Evolutionary conservation across 495 filamentous ascomycete genomes (phyloP).

Genomic region (Lichenothelia convexa): DNA sequence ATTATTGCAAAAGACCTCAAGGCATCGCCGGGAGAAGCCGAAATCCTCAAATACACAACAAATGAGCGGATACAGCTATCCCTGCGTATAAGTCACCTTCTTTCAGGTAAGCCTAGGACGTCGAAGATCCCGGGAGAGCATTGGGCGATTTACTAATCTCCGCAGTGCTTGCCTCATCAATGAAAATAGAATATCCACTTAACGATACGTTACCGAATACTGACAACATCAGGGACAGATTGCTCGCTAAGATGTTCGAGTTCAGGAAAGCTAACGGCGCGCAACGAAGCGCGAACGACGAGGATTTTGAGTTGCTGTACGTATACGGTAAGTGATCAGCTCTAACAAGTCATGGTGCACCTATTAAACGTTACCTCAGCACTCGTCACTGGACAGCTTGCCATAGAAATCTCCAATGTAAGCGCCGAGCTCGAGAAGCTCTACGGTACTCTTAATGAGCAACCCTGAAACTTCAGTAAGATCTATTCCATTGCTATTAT

Average conservation of each 20-base stretch:
- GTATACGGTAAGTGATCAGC: constrained; percentile 39
- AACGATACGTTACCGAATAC: constrained; percentile 74
- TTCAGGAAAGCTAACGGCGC: constrained; percentile 59
- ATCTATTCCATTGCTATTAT: background rate
- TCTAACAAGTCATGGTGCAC: background rate
- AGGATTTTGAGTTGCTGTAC: constrained; percentile 54
- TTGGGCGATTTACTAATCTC: no score
- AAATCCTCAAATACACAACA: constrained; percentile 59
- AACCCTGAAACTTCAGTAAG: constrained; percentile 48
- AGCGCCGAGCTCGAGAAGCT: constrained; percentile 50
- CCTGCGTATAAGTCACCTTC: constrained; percentile 75
- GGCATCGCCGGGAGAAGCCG: constrained; percentile 60
- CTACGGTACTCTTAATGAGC: constrained; percentile 63
- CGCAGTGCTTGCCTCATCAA: constrained; percentile 67
- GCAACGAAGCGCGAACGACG: constrained; percentile 35
- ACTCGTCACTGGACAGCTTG: constrained; percentile 47
- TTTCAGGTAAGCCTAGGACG: constrained; percentile 51
- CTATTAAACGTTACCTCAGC: constrained; percentile 27
- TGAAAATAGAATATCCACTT: constrained; percentile 85
- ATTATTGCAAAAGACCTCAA: constrained; percentile 66
- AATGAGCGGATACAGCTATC: constrained; percentile 65
- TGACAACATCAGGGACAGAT: constrained; percentile 55
- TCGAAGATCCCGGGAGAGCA: no score
- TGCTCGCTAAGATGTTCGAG: constrained; percentile 77
- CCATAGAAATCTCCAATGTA: constrained; percentile 49